Evolutionary conservation across 2,329 filamentous ascomycete species (phyloP), one percentile per base, ranked within the genome.

Genomic region (Neurospora sp.): DNA sequence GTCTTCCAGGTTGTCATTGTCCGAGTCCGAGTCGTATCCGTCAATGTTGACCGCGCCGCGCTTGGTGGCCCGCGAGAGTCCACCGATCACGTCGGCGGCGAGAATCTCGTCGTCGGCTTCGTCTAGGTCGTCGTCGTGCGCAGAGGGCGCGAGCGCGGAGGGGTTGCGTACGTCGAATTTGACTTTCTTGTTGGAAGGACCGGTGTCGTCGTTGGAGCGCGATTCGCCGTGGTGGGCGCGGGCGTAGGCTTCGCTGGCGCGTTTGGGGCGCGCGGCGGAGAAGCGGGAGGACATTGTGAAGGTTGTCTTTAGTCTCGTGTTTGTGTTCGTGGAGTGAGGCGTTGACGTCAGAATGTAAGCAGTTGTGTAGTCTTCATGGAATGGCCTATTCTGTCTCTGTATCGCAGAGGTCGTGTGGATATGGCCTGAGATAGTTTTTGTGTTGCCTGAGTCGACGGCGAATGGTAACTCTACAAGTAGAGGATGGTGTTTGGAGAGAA

Each of bases 81-180:
- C 91, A 17, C 94, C 93, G 73, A 98, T 97, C 46, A 97, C 94
- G 78, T 98, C 96, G 28, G 94, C 93, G 68, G 97, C 93, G 9
- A 99, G 87, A 38, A 95, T 87, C 0, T 89, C 88, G 75, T 93
- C 85, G 28, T 81, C 72, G 7, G 75, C 78, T 6, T 80, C 81
- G 38, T 83, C 80, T 0, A 79, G 89, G 73, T 91, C 91, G 66
- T 92, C 89, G 73, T 92, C 91, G 2, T 87, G 86, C 1, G 89
- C 91, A 78, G 96, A 93, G 1, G 94, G 90, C 1, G 93, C 95
- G 4, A 99, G 87, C 0, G 92, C 93, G 17, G 94, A 97, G 3
- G 96, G 96, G 78, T 99, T 98, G 74, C 96, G 93, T 68, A 96
- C 84, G 80, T 99, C 96, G 81, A 99, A 99, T 77, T 92, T 93